Percentiles rank a stretch among this genome's conserved stretches.
These are phyloP conservation scores for Hericium erinaceus DNA, from an alignment of 768 basidiomycete species.

Conservation along the genomic window DNA sequence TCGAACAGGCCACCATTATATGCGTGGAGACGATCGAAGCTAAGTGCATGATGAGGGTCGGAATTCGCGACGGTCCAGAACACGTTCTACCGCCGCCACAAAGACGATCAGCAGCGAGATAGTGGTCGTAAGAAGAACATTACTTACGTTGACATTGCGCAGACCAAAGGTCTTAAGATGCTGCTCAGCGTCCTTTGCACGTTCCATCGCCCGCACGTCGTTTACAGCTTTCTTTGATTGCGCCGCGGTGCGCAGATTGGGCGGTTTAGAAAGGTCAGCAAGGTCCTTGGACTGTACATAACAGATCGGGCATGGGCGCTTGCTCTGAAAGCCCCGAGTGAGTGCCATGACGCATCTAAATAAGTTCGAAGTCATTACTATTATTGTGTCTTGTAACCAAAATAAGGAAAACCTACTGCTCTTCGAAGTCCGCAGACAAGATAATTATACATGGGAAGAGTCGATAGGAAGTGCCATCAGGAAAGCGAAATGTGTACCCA, in stretches of 20 bases:
- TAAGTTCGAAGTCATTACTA: neutral
- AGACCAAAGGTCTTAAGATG: slow-evolving; percentile 17
- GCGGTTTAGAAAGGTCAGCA: neutral
- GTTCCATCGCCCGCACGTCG: neutral
- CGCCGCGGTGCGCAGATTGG: neutral
- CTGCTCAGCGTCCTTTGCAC: neutral
- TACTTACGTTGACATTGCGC: slow-evolving; percentile 11
- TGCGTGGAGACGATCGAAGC: slow-evolving; percentile 32
- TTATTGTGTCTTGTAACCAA: neutral
- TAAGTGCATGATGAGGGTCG: slow-evolving; percentile 26
- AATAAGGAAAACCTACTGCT: slow-evolving; percentile 11
- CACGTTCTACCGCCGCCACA: slow-evolving; percentile 22
- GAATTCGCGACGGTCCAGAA: slow-evolving; percentile 29
- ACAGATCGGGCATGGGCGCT: slow-evolving; percentile 15
- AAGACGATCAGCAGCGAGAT: neutral
- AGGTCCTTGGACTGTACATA: neutral
- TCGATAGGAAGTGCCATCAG: no score
- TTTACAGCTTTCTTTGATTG: neutral
- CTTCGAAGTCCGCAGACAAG: slow-evolving; percentile 8
- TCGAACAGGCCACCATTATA: neutral
- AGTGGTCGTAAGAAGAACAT: neutral
- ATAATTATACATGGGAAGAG: neutral
- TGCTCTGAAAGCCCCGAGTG: slow-evolving; percentile 7
- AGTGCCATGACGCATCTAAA: slow-evolving; percentile 16
- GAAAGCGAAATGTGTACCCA: no score